A percentile compares a stretch with the other conserved stretches of the same genome.
Conservation (phyloP, 2,329 filamentous ascomycete genomes). For the Ceratocystis variospora region DNA sequence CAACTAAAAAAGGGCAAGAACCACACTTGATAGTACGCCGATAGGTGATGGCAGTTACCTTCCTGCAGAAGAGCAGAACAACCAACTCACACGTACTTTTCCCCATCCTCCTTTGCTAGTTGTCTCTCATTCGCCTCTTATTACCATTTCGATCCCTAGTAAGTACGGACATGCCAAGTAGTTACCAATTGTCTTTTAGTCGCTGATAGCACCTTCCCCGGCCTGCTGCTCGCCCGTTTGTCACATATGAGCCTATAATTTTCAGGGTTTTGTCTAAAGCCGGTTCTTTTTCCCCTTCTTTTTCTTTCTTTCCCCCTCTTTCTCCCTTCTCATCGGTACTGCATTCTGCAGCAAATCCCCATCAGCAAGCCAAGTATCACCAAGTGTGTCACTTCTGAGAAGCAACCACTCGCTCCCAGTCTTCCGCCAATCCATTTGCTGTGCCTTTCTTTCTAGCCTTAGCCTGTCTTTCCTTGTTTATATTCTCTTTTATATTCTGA, state of each 20-base stretch:
- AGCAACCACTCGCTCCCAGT: neutral
- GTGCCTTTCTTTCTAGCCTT: neutral
- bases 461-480: neutral
- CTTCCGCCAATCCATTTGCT: no score
- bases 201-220: neutral
- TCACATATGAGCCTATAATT: neutral
- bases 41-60: neutral
- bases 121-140: neutral
- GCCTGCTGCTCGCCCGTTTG: neutral
- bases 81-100: neutral
- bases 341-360: neutral
- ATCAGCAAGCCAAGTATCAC: neutral
- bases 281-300: neutral
- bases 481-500: neutral
- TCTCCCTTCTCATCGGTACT: neutral
- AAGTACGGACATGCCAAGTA: neutral
- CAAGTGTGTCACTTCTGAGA: neutral
- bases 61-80: neutral
- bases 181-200: neutral
- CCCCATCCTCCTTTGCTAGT: neutral
- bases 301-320: neutral
- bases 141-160: neutral
- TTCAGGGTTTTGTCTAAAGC: neutral
- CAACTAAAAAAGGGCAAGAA: neutral
- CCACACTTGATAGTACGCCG: neutral